These are phyloP conservation scores for Tulasnella sp. DNA, from an alignment of 768 basidiomycete species.

Conservation along the genomic window DNA sequence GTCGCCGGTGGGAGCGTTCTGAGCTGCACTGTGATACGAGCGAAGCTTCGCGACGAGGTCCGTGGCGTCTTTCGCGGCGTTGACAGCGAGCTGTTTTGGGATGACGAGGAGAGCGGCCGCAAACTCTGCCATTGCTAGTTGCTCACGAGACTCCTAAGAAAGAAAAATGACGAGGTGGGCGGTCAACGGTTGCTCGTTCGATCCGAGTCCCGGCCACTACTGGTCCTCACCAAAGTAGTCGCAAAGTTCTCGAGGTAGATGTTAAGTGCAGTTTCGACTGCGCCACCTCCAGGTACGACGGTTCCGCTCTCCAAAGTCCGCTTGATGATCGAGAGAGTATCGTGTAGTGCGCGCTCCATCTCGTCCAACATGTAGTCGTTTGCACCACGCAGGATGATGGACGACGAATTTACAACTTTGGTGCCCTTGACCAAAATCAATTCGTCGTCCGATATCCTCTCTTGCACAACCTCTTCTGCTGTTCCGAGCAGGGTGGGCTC, in stretches of 20 bases:
- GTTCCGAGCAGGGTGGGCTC: constrained; percentile 87
- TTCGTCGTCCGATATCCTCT: constrained; percentile 98
- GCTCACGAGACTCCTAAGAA: constrained; percentile 90
- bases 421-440: constrained; percentile 97
- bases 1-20: constrained; percentile 87
- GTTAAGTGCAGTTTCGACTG: constrained; percentile 94
- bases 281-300: constrained; percentile 96
- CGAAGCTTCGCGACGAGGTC: constrained; percentile 96
- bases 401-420: constrained; percentile 90
- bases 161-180: constrained; percentile 11
- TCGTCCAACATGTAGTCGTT: constrained; percentile 99
- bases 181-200: not conserved
- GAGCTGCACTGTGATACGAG: constrained; percentile 95
- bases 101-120: constrained; percentile 90
- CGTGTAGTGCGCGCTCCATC: constrained; percentile 97
- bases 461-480: constrained; percentile 96
- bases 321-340: constrained; percentile 93
- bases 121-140: constrained; percentile 99
- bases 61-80: constrained; percentile 98
- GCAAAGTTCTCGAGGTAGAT: constrained; percentile 99
- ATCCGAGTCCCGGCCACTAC: too few relatives aligned
- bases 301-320: constrained; percentile 93
- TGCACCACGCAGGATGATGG: constrained; percentile 92
- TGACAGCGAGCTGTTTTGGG: constrained; percentile 95
- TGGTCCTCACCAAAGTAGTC: constrained; percentile 78